Percentiles rank a stretch among this genome's conserved stretches.
These are phyloP conservation scores for Metschnikowia borealis DNA, from an alignment of 805 yeast genomes.

Conservation along the genomic window DNA sequence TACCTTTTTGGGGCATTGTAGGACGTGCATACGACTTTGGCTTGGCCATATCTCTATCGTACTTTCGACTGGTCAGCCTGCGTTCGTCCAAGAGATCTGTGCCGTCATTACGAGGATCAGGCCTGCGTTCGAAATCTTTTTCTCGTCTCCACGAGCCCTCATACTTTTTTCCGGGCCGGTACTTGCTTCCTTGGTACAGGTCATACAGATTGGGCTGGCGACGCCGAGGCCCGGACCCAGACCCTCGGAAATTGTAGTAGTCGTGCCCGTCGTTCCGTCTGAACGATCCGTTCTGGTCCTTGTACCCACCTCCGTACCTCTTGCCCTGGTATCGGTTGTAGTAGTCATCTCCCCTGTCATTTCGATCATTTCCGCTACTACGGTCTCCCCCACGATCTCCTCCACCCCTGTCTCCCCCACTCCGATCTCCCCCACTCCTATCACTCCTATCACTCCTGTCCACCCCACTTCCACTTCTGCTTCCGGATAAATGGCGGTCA, in stretches of 20 bases:
- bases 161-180: conserved; percentile 6
- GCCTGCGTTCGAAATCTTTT: conserved; percentile 2
- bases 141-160: neutral
- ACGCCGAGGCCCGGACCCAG: conserved; percentile 1
- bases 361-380: neutral
- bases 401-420: neutral
- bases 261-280: conserved; percentile 11
- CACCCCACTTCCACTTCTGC: neutral
- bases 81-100: conserved; percentile 7
- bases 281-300: neutral
- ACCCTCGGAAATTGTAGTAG: conserved; percentile 11
- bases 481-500: neutral
- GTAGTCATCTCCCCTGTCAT: conserved; percentile 2
- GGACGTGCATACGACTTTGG: too few species aligned
- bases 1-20: neutral
- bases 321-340: conserved; percentile 7
- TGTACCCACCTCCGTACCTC: conserved; percentile 5
- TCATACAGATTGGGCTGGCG: conserved; percentile 8
- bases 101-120: neutral
- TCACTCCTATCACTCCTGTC: conserved; percentile 5
- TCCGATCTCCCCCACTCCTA: conserved; percentile 5
- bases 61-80: conserved; percentile 9
- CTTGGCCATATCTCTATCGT: conserved; percentile 3
- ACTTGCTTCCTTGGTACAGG: conserved; percentile 16
- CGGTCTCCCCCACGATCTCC: neutral